Percentiles rank a stretch among this genome's conserved stretches.
phyloP scores from a whole-genome alignment of 108 stramenopile species.

The Fragilariopsis cylindrus region DNA sequence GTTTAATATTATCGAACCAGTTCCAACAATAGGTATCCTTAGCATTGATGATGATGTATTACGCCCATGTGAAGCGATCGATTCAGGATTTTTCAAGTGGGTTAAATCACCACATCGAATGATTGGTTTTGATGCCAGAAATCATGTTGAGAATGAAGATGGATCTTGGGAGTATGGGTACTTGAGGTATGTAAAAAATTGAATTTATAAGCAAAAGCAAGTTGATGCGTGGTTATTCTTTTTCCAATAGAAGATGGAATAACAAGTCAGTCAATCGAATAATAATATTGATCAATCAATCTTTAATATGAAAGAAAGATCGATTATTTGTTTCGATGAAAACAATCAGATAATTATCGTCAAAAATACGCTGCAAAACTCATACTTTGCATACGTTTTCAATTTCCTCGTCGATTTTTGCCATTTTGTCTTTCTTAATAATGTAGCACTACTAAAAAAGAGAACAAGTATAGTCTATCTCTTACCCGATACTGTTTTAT shows the following conservation, averaged over 20 bases:
- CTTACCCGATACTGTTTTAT: slow-evolving; percentile 73
- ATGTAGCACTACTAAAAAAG: slow-evolving; percentile 46
- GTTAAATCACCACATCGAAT: slow-evolving; percentile 73
- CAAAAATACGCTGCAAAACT: too few species aligned
- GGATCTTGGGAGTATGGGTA: slow-evolving; percentile 68
- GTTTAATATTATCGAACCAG: slow-evolving; percentile 52
- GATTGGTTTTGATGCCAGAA: slow-evolving; percentile 79
- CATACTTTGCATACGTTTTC: not conserved
- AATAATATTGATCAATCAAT: too few species aligned
- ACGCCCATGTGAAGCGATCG: slow-evolving; percentile 79
- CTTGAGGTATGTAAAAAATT: slow-evolving; percentile 24
- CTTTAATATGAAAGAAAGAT: too few species aligned
- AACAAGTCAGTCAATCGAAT: too few species aligned
- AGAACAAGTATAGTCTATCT: slow-evolving; percentile 68
- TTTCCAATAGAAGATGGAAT: too few species aligned
- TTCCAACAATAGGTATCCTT: slow-evolving; percentile 75
- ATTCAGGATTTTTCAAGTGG: slow-evolving; percentile 83
- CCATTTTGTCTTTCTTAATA: not conserved
- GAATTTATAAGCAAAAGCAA: too few species aligned
- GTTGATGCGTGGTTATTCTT: too few species aligned
- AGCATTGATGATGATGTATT: slow-evolving; percentile 85
- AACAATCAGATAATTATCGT: too few species aligned
- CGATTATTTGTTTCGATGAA: too few species aligned
- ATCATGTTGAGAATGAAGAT: slow-evolving; percentile 50
- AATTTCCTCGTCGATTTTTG: not conserved